These are phyloP conservation scores for Globisporangium abappressorium DNA, from an alignment of 352 stramenopile genomes.

Conservation along the genomic window DNA sequence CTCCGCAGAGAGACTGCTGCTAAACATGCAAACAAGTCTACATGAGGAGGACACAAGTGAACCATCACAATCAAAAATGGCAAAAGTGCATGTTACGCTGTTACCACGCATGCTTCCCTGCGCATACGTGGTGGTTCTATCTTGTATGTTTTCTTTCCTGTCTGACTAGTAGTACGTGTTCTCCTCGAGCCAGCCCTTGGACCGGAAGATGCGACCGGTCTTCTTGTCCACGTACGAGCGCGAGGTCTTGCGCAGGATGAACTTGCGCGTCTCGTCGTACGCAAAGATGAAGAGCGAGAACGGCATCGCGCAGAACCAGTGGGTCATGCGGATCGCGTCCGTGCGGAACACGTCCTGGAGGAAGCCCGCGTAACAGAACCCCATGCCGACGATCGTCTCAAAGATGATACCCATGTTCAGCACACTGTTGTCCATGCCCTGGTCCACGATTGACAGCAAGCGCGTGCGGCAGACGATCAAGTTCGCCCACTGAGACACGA, in stretches of 20 bases:
- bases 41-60: not conserved
- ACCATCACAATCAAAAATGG: not conserved
- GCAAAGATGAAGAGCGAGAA: constrained; percentile 80
- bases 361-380: constrained; percentile 71
- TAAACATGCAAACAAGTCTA: not conserved
- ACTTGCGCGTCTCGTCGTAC: constrained; percentile 89
- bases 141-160: not conserved
- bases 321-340: constrained; percentile 63
- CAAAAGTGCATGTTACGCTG: not conserved
- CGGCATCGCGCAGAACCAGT: constrained; percentile 85
- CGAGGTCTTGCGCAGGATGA: constrained; percentile 72
- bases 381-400: constrained; percentile 73
- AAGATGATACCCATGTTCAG: constrained; percentile 89
- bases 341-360: constrained; percentile 76
- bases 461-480: constrained; percentile 87
- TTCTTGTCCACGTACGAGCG: constrained; percentile 43
- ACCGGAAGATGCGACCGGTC: constrained; percentile 54
- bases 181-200: constrained; percentile 67
- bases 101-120: not conserved
- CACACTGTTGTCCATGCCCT: constrained; percentile 86
- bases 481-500: constrained; percentile 84
- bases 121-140: not conserved
- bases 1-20: not conserved
- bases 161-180: constrained; percentile 78
- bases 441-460: constrained; percentile 74